Base-by-base conservation (phyloP, 495 filamentous ascomycete species). In the Neurospora discreta region DNA sequence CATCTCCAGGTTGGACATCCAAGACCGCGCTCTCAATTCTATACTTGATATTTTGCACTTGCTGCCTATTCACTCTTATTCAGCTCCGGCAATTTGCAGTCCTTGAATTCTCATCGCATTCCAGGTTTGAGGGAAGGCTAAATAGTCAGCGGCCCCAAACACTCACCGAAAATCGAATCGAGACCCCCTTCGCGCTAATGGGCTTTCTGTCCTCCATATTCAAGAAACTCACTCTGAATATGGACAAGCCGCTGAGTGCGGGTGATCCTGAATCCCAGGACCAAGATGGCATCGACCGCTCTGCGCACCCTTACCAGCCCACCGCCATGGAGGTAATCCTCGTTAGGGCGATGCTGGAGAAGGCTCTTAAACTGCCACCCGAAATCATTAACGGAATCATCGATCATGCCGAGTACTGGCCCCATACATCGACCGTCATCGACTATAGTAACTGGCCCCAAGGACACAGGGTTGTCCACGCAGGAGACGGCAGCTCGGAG, bases 401-500 rank as follows among this genome's bases (percentile, higher is more conserved):
- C 69, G 91, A 92, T 75, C 78, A 81, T 44, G 90, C 90, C 26
- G 90, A 92, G 78, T 93, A 93, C 76, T 93, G 91, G 91, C 85
- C 87, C 0, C 84, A 86, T 70, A 82, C 84, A 0, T 79, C 82
- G 5, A 77, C 78, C 6, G 73, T 75, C 41, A 41, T 78, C 15
- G 71, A 75, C 40, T 81, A 71, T 70, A 60, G 69, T 7, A 42
- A 70, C 38, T 58, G 58, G 15, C 33, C 42, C 2, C 68, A 71
- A 11, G 44, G 41, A 4, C 67, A 71, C 1, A 71, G 78, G 5
- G 20, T 41, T 4, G 74, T 79, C 30, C 18, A 52, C 6, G 77
- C 76, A 23, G 75, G 72, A 9, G 26, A 52, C 13, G 13, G 30
- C 13, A 39, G 13, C 0, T 52, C 74, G 36, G 82, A 85, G 68